phyloP scores from a whole-genome alignment of 164 flowering plant genomes.

The Buxus sempervirens region DNA sequence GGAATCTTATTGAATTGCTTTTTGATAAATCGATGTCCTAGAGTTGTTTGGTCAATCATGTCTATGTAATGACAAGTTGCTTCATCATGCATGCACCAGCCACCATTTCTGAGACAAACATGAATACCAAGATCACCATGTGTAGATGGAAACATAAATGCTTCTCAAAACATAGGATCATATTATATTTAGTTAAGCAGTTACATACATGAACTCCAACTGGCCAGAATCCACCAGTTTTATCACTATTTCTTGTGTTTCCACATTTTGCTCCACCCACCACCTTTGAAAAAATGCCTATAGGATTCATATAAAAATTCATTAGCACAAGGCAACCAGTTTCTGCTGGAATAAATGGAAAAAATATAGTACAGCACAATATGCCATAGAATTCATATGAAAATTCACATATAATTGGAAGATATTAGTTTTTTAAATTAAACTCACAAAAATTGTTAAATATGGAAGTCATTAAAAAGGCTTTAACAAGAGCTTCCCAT shows the following conservation, averaged over 20 bases:
- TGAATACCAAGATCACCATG: slow-evolving; percentile 7
- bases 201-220: slow-evolving; percentile 75
- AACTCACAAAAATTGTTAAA: too few relatives aligned
- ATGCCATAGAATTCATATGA: too few relatives aligned
- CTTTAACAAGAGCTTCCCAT: too few relatives aligned
- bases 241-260: slow-evolving; percentile 48
- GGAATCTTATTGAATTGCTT: slow-evolving; percentile 64
- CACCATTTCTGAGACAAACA: slow-evolving; percentile 72
- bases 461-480: too few relatives aligned
- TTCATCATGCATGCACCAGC: slow-evolving; percentile 98
- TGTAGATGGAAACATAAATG: neutral
- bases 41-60: slow-evolving; percentile 94
- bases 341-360: neutral
- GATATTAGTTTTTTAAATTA: too few relatives aligned
- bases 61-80: slow-evolving; percentile 82
- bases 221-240: slow-evolving; percentile 67
- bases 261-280: slow-evolving; percentile 65
- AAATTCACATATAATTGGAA: too few relatives aligned
- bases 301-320: neutral
- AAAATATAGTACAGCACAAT: too few relatives aligned
- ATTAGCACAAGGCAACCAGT: neutral
- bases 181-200: neutral
- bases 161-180: neutral
- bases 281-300: slow-evolving; percentile 91
- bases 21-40: slow-evolving; percentile 66